Conservation (phyloP, 1,284 basidiomycete species). For the Vanrija pseudolonga region DNA sequence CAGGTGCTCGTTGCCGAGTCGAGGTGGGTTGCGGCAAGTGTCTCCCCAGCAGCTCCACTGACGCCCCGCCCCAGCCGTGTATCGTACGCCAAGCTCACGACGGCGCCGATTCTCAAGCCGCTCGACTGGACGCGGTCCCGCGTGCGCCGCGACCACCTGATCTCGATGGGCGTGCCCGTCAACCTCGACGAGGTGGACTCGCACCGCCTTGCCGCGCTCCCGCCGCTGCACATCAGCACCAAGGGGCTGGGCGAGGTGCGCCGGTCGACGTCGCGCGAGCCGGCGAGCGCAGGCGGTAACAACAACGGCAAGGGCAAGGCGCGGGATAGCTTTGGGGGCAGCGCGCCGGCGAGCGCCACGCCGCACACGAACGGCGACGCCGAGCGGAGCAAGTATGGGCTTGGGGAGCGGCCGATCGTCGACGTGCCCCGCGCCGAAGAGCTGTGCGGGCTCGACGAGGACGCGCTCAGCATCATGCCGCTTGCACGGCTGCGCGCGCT, state of each 20-base stretch:
- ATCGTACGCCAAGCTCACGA: slow-evolving; percentile 61
- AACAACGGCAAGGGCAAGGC: slow-evolving; percentile 38
- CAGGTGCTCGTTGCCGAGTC: slow-evolving; percentile 66
- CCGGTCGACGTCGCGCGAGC: slow-evolving; percentile 55
- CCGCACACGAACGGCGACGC: slow-evolving; percentile 4
- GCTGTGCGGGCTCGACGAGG: slow-evolving; percentile 64
- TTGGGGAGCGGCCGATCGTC: slow-evolving; percentile 67
- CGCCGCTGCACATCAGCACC: slow-evolving; percentile 75
- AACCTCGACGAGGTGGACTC: slow-evolving; percentile 86
- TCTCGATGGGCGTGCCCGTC: slow-evolving; percentile 83
- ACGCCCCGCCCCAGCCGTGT: slow-evolving; percentile 59
- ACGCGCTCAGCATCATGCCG: slow-evolving; percentile 64
- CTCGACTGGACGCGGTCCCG: slow-evolving; percentile 88
- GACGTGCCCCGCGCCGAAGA: slow-evolving; percentile 62
- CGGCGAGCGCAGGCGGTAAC: slow-evolving; percentile 53
- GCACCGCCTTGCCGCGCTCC: slow-evolving; percentile 64
- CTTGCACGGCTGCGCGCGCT: slow-evolving; percentile 62
- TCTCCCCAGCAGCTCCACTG: slow-evolving; percentile 22
- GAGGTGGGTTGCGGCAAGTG: slow-evolving; percentile 56
- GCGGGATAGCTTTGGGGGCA: neutral
- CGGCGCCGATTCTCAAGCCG: slow-evolving; percentile 57
- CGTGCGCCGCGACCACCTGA: slow-evolving; percentile 80
- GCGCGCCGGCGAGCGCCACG: neutral
- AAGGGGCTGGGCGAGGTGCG: slow-evolving; percentile 1
- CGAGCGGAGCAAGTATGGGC: slow-evolving; percentile 54